These are phyloP conservation scores for Lentinula lateritia DNA, from an alignment of 768 basidiomycete genomes.

Conservation along the genomic window DNA sequence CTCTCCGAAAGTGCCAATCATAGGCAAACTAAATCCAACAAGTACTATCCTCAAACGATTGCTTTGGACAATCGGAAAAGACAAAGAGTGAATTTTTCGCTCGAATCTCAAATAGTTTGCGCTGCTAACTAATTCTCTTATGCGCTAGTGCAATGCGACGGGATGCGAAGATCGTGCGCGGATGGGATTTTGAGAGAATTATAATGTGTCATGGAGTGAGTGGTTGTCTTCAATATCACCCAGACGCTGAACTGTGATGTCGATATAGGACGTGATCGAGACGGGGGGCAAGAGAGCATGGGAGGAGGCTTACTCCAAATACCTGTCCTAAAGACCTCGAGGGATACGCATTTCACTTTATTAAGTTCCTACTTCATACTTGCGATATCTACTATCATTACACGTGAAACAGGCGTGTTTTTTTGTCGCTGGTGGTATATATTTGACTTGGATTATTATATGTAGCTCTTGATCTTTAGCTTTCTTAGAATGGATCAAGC, in stretches of 20 bases:
- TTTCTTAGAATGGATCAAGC: no score
- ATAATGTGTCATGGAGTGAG: conserved; percentile 64
- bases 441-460: no score
- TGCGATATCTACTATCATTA: neutral
- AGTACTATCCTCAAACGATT: conserved; percentile 29
- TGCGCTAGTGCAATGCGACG: conserved; percentile 46
- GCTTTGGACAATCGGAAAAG: conserved; percentile 26
- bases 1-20: conserved; percentile 15
- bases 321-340: neutral
- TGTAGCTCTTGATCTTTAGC: no score
- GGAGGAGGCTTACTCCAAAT: conserved; percentile 24
- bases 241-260: neutral
- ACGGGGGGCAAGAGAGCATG: conserved; percentile 42
- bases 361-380: neutral
- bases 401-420: neutral
- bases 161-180: conserved; percentile 57
- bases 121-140: neutral
- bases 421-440: neutral
- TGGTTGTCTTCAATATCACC: neutral
- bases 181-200: conserved; percentile 71
- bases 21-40: conserved; percentile 28
- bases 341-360: neutral
- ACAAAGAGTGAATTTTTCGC: conserved; percentile 31
- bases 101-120: neutral
- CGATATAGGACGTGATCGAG: conserved; percentile 46